Base-by-base conservation (phyloP, 345 rosid genomes). In the Dipteronia sinensis region DNA sequence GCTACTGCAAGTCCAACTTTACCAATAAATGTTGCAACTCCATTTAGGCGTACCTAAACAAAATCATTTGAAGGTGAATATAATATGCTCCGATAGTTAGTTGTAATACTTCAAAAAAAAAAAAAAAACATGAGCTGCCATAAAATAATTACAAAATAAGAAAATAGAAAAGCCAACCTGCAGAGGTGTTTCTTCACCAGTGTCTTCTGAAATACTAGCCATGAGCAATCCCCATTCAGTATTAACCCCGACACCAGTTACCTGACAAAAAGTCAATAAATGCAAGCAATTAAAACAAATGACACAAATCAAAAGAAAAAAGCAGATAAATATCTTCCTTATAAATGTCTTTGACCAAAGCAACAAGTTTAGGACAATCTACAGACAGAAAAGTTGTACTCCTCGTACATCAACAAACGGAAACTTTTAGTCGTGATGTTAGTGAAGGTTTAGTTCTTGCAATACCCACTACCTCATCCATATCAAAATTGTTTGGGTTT, bases 181-280 rank as follows among this genome's bases (percentile, higher is more conserved):
- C 91, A 97, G 87, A 7, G 98, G 99, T 46, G 99, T 97, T 88
- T 97, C 99, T 90, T 92, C 99, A 29, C 97, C 99, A 77, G 87
- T 90, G 83, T 97, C 99, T 85, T 94, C 99, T 6, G 99, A 94
- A 71, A 97, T 89, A 73, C 95, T 97, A 75, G 97, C 93, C 99
- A 97, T 94, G 69, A 91, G 90, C 82, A 97, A 80, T 49, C 99
- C 99, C 99, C 99, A 97, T 75, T 97, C 99, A 59, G 99, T 97
- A 85, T 93, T 89, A 63, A 86, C 87, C 61, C 99, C 99, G 56
- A 97, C 99, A 77, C 98, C 87, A 12, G 94, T 97, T 72, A 91
- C 98, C 98, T 97, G 82, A 63, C 42, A 78, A 16, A 46, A 72
- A 44, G 13, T 44, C 71, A 80, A 47, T 19, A 13, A 7, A 58